These are phyloP conservation scores for Beta vulgaris DNA, from an alignment of 148 eudicot species.

Conservation along the genomic window DNA sequence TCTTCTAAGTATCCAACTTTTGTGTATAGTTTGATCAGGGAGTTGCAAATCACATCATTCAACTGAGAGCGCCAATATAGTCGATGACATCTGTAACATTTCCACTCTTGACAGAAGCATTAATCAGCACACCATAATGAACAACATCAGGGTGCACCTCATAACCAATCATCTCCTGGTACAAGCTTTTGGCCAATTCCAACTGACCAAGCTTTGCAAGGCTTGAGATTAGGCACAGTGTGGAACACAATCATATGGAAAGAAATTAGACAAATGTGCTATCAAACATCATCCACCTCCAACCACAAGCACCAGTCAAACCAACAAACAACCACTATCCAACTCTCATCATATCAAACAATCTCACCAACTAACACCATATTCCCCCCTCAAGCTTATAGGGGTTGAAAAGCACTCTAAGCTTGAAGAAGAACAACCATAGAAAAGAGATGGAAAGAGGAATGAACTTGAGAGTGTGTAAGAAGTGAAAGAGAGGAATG, in stretches of 20 bases:
- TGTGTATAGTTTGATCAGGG: constrained; percentile 75
- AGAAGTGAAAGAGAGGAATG: too few relatives aligned
- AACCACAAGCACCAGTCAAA: too few relatives aligned
- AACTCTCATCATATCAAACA: too few relatives aligned
- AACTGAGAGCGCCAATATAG: constrained; percentile 50
- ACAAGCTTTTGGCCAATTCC: constrained; percentile 57
- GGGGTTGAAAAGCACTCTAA: too few relatives aligned
- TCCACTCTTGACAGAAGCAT: constrained; percentile 78
- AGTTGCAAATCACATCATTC: constrained; percentile 65
- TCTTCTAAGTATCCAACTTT: constrained; percentile 78
- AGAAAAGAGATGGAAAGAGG: too few relatives aligned
- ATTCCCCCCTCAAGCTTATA: too few relatives aligned
- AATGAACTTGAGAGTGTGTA: too few relatives aligned
- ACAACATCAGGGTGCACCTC: constrained; percentile 72
- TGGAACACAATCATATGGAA: constrained; percentile 70
- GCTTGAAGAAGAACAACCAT: too few relatives aligned
- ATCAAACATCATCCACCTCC: too few relatives aligned
- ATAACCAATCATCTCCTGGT: constrained; percentile 55
- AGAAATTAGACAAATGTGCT: too few relatives aligned
- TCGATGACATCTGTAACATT: constrained; percentile 48
- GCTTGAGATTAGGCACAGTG: constrained; percentile 85
- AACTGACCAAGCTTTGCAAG: constrained; percentile 57
- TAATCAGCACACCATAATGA: constrained; percentile 67
- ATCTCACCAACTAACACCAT: too few relatives aligned
- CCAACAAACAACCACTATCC: too few relatives aligned